These are phyloP conservation scores for Lactuca saligna DNA, from an alignment of 129 eudicot species.

Conservation along the genomic window DNA sequence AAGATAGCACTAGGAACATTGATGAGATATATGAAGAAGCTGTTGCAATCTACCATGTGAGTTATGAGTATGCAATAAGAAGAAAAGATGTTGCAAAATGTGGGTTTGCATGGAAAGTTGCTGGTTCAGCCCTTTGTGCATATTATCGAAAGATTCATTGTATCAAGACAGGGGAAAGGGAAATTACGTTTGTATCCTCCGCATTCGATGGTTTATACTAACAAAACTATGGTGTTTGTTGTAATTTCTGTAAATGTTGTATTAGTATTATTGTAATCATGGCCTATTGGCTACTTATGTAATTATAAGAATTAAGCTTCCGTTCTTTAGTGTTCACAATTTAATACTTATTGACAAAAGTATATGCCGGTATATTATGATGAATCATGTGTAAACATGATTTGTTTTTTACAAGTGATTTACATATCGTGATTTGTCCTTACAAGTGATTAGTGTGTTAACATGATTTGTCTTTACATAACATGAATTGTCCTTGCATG, in stretches of 20 bases:
- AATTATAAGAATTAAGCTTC: too few relatives aligned
- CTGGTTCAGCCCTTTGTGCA: conserved; percentile 69
- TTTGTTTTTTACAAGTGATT: not conserved
- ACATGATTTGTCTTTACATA: not conserved
- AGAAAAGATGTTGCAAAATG: conserved; percentile 40
- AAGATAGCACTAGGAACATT: conserved; percentile 26
- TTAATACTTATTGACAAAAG: too few relatives aligned
- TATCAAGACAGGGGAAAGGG: conserved; percentile 26
- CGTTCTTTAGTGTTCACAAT: too few relatives aligned
- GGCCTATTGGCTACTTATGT: too few relatives aligned
- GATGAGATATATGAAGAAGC: conserved; percentile 33
- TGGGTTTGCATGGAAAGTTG: conserved; percentile 80
- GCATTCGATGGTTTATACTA: conserved; percentile 18
- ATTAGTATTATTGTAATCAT: not conserved
- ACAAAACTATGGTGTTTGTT: not conserved
- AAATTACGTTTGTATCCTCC: conserved; percentile 26
- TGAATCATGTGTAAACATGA: not conserved
- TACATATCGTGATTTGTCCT: not conserved
- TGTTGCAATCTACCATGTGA: conserved; percentile 36
- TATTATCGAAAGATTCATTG: conserved; percentile 30
- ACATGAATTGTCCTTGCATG: not conserved
- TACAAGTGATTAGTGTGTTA: not conserved
- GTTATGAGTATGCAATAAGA: conserved; percentile 47
- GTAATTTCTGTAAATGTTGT: not conserved
- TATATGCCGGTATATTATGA: not conserved